Conservation (phyloP, 2,329 filamentous ascomycete species). For the Penicillium sp. region DNA sequence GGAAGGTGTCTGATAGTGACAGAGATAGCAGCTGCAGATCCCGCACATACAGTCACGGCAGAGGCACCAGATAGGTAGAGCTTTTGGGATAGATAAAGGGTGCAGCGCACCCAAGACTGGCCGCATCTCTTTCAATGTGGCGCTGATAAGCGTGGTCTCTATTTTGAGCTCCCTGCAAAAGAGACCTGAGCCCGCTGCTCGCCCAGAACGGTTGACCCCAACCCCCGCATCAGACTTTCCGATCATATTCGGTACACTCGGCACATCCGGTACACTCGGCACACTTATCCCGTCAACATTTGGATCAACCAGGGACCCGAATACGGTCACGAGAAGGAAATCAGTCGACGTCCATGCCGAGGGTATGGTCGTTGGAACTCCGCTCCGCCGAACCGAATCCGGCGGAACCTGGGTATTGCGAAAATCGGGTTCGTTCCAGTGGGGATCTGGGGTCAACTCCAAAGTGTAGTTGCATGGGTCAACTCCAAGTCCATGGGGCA, state of each 20-base stretch:
- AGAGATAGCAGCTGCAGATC: neutral
- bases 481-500: no score
- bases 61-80: neutral
- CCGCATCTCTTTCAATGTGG: neutral
- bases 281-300: neutral
- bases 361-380: constrained; percentile 2
- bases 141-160: neutral
- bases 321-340: no score
- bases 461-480: no score
- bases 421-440: neutral
- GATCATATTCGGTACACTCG: neutral
- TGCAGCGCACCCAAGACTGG: neutral
- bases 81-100: neutral
- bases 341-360: neutral
- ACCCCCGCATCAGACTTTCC: neutral
- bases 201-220: neutral
- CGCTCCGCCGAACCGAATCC: constrained; percentile 20
- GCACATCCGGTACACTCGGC: neutral
- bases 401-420: neutral
- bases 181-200: neutral
- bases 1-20: constrained; percentile 5
- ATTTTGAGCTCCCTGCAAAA: neutral
- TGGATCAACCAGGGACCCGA: neutral
- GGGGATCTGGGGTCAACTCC: neutral
- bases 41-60: neutral